Conservation (phyloP, 306 rosid genomes). For the Lotus japonicus region DNA sequence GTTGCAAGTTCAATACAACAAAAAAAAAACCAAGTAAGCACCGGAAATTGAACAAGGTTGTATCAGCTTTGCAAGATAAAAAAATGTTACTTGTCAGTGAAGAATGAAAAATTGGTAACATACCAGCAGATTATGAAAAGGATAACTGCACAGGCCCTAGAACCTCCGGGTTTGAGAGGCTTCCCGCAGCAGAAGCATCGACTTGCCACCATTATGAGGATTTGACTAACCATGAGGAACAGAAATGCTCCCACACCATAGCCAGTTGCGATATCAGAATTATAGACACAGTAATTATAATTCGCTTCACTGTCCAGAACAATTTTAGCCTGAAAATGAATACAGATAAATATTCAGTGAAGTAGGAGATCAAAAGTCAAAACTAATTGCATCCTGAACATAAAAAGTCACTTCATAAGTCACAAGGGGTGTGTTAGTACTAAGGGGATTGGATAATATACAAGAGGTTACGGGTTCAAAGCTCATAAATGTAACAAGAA, state of each 20-base stretch:
- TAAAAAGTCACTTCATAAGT: neutral
- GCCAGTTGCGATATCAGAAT: slow-evolving; percentile 80
- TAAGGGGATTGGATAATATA: neutral
- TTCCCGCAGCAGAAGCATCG: slow-evolving; percentile 97
- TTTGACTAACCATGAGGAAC: slow-evolving; percentile 70
- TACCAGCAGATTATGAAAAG: slow-evolving; percentile 97
- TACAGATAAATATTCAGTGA: neutral
- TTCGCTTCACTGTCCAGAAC: slow-evolving; percentile 30
- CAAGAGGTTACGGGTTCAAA: neutral
- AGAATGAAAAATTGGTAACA: neutral
- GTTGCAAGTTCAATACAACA: neutral
- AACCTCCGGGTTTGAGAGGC: slow-evolving; percentile 78
- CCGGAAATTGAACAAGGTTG: neutral
- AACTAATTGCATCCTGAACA: neutral
- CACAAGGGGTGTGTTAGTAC: neutral
- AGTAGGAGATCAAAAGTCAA: neutral
- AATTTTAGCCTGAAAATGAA: slow-evolving; percentile 52
- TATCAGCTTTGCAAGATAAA: neutral
- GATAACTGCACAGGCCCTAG: slow-evolving; percentile 81
- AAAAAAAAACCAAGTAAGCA: neutral
- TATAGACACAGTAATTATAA: slow-evolving; percentile 67
- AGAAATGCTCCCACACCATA: slow-evolving; percentile 93
- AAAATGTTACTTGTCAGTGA: neutral
- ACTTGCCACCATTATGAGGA: slow-evolving; percentile 77
- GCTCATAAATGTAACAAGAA: neutral